Conservation (phyloP, 306 rosid genomes). For the Luffa acutangula region DNA sequence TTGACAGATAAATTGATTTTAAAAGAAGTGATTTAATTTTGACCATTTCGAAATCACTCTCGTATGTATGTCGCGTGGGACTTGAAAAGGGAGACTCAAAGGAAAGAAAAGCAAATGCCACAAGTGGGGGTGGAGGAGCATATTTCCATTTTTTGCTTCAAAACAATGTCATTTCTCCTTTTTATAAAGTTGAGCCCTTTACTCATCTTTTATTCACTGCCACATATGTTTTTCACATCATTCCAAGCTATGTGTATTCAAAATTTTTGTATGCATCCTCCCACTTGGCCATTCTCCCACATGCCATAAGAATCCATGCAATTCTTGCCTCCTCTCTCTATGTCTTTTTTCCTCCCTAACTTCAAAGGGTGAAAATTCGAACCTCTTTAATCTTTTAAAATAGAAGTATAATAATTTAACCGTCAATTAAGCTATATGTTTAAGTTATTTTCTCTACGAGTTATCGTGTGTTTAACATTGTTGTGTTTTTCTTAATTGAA, state of each 20-base stretch:
- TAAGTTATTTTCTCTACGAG: neutral
- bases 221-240: neutral
- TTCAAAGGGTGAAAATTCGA: neutral
- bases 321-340: neutral
- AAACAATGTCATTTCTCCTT: neutral
- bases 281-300: neutral
- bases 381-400: neutral
- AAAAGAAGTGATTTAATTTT: no score
- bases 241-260: neutral
- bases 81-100: neutral
- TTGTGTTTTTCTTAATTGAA: neutral
- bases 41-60: no score
- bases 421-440: no score
- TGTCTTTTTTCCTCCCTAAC: no score
- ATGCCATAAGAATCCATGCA: neutral
- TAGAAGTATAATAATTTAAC: no score
- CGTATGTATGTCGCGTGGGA: neutral
- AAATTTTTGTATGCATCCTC: neutral
- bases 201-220: neutral
- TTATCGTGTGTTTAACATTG: neutral
- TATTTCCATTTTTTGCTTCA: neutral
- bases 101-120: neutral
- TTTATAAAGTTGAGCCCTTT: neutral
- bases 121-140: neutral
- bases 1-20: no score